phyloP scores from a whole-genome alignment of 352 stramenopile species.

The Pythium periplocum region DNA sequence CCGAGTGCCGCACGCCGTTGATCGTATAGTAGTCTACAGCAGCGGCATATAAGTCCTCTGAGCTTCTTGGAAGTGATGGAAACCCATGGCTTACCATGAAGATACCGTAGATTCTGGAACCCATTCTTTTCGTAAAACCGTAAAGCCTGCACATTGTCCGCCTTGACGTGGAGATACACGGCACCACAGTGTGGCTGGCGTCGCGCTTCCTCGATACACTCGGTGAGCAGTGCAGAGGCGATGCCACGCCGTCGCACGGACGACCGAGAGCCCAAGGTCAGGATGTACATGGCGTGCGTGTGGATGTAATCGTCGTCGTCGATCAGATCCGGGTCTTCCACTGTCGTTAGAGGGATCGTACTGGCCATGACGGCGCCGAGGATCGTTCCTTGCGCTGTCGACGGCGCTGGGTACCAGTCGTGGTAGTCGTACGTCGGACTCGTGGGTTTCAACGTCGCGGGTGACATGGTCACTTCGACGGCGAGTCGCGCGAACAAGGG shows the following conservation, averaged over 20 bases:
- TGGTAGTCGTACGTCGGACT: slow-evolving; percentile 8
- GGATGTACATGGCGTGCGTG: slow-evolving; percentile 94
- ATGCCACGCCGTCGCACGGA: slow-evolving; percentile 88
- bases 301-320: slow-evolving; percentile 51
- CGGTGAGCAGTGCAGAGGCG: slow-evolving; percentile 84
- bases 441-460: slow-evolving; percentile 10
- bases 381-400: slow-evolving; percentile 29
- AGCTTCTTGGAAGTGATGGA: too few species aligned
- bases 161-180: slow-evolving; percentile 97
- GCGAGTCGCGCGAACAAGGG: slow-evolving; percentile 89
- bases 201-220: slow-evolving; percentile 85
- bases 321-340: slow-evolving; percentile 58
- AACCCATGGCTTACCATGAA: slow-evolving; percentile 63
- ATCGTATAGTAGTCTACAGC: slow-evolving; percentile 84
- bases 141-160: slow-evolving; percentile 91
- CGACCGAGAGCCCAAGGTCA: slow-evolving; percentile 89
- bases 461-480: slow-evolving; percentile 30
- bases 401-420: too few species aligned
- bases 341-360: slow-evolving; percentile 67
- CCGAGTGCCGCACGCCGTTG: slow-evolving; percentile 69
- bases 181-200: slow-evolving; percentile 79
- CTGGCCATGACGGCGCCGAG: slow-evolving; percentile 89
- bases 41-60: slow-evolving; percentile 2
- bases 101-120: slow-evolving; percentile 90
- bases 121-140: slow-evolving; percentile 96